Evolutionary conservation across 2,329 filamentous ascomycete genomes (phyloP), one percentile per base, ranked within the genome.

Genomic region (Trichoderma arundinaceum): DNA sequence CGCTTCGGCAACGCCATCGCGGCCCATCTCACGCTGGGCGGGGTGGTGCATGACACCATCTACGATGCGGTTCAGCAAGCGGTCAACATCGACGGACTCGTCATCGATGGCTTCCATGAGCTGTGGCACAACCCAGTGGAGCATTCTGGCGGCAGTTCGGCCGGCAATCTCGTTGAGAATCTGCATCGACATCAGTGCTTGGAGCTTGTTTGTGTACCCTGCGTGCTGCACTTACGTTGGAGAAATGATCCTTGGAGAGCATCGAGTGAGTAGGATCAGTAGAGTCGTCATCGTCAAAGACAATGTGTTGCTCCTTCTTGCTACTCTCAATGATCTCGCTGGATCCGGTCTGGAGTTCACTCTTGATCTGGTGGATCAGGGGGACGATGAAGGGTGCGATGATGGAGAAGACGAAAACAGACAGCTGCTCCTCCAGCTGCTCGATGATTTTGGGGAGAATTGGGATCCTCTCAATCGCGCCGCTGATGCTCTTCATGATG

Each of bases 221-320:
- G 12, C 19, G 13, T 43, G 12, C 12, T 2, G 2, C 7, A 72
- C 83, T 78, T 76, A 90, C 83, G 74, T 96, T 96, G 69, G 90
- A 91, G 77, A 97, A 97, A 78, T 97, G 94, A 73, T 97, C 94
- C 81, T 97, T 97, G 66, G 92, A 93, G 60, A 97, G 82, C 94
- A 97, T 97, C 19, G 92, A 96, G 80, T 97, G 94, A 1, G 94
- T 97, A 0, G 94, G 94, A 73, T 97, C 90, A 19, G 87, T 88
- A 68, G 82, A 90, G 59, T 85, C 68, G 73, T 96, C 90, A 70
- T 97, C 89, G 51, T 91, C 79, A 78, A 97, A 97, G 57, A 97
- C 92, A 70, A 96, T 85, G 73, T 91, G 88, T 79, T 97, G 93
- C 81, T 96, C 90, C 60, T 90, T 86, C 76, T 90, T 85, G 76